Conservation (phyloP, 495 filamentous ascomycete species). For the Melanomma pulvis-pyrius region DNA sequence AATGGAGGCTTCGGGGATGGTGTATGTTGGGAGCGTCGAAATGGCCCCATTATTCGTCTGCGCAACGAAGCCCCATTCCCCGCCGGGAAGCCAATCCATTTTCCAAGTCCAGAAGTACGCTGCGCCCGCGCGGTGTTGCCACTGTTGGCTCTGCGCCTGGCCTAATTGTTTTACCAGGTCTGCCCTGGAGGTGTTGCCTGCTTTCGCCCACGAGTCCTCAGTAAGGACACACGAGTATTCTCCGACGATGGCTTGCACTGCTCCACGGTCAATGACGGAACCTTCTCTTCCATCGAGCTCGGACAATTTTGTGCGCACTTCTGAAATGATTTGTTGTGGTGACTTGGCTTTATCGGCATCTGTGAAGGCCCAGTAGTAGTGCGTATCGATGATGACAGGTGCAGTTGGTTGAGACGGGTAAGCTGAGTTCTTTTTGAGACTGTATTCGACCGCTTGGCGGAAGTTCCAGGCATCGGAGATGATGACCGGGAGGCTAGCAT, state of each 20-base stretch:
- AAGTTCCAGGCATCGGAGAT: slow-evolving; percentile 60
- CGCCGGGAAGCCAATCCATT: slow-evolving; percentile 59
- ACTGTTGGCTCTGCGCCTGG: slow-evolving; percentile 49
- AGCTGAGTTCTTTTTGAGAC: slow-evolving; percentile 38
- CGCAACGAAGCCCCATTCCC: slow-evolving; percentile 57
- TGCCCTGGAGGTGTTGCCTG: slow-evolving; percentile 37
- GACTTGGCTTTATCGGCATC: slow-evolving; percentile 49
- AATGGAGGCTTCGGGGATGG: slow-evolving; percentile 43
- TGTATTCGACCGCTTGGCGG: slow-evolving; percentile 46
- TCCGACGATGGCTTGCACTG: slow-evolving; percentile 54
- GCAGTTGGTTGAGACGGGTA: slow-evolving; percentile 29
- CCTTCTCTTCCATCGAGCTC: slow-evolving; percentile 50
- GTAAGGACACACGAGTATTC: slow-evolving; percentile 59
- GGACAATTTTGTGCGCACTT: slow-evolving; percentile 44
- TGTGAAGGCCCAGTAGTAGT: slow-evolving; percentile 58
- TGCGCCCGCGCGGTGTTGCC: slow-evolving; percentile 51
- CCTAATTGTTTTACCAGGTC: slow-evolving; percentile 52
- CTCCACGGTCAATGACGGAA: slow-evolving; percentile 49
- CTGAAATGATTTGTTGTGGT: slow-evolving; percentile 53
- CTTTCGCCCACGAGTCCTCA: slow-evolving; percentile 50
- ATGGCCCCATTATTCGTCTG: slow-evolving; percentile 44
- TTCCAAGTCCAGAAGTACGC: slow-evolving; percentile 59
- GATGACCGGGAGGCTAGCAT: slow-evolving; percentile 55
- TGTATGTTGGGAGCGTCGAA: slow-evolving; percentile 43
- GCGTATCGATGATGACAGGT: slow-evolving; percentile 58